Percentiles rank a stretch among this genome's conserved stretches.
These are phyloP conservation scores for Amauroascus niger DNA, from an alignment of 2,329 filamentous ascomycete genomes.

Conservation along the genomic window DNA sequence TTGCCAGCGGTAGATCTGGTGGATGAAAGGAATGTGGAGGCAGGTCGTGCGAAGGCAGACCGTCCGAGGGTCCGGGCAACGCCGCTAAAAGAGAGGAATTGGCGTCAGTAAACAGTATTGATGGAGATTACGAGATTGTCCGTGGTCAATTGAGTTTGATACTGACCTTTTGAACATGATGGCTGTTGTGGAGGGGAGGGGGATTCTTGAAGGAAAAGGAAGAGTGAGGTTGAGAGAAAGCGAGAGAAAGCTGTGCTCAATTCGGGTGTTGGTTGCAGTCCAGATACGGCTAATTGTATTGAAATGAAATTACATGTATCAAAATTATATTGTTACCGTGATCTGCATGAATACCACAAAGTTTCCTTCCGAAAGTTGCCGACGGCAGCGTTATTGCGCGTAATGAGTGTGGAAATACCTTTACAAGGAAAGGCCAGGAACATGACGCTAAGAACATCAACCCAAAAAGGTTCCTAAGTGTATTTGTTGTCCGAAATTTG, in stretches of 20 bases:
- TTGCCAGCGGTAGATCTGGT: slow-evolving; percentile 48
- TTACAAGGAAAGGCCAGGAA: background rate
- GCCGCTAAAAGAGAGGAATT: slow-evolving; percentile 42
- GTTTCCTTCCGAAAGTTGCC: background rate
- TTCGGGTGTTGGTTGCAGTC: slow-evolving; percentile 15
- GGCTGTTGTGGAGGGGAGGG: slow-evolving; percentile 39
- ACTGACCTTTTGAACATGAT: slow-evolving; percentile 55
- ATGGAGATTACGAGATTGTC: background rate
- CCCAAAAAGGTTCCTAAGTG: slow-evolving; percentile 4
- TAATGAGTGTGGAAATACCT: background rate
- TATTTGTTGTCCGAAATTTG: background rate
- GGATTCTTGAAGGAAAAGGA: slow-evolving; percentile 28
- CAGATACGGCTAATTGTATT: slow-evolving; percentile 13
- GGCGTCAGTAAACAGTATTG: slow-evolving; percentile 15
- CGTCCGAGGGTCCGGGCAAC: slow-evolving; percentile 56
- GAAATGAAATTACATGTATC: slow-evolving; percentile 10
- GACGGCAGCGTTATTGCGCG: background rate
- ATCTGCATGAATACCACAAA: background rate
- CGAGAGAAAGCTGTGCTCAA: slow-evolving; percentile 22
- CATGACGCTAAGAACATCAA: background rate
- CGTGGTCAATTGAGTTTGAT: slow-evolving; percentile 17
- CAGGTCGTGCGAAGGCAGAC: slow-evolving; percentile 49
- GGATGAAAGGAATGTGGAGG: slow-evolving; percentile 43
- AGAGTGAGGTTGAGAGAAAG: slow-evolving; percentile 24
- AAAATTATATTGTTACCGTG: background rate